A percentile compares a stretch with the other conserved stretches of the same genome.
These are phyloP conservation scores for Paramecium primaurelia DNA, from an alignment of 73 alveolate genomes.

Conservation along the genomic window DNA sequence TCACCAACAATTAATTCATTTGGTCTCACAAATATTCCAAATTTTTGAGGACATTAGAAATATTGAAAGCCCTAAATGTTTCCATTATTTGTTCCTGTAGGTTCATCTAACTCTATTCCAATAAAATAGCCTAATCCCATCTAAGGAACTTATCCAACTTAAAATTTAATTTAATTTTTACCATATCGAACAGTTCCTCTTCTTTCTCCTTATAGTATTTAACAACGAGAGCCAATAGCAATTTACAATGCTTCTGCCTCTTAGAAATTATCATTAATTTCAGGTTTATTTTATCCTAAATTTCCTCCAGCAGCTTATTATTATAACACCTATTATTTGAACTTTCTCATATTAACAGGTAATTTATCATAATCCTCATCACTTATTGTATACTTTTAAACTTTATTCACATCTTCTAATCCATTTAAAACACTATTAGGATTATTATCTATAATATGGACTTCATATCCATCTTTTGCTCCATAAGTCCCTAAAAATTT, in stretches of 20 bases:
- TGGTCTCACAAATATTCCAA: slow-evolving; percentile 82
- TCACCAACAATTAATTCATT: slow-evolving; percentile 76
- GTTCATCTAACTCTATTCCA: slow-evolving; percentile 81
- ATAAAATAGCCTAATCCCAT: slow-evolving; percentile 79
- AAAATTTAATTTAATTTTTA: neutral
- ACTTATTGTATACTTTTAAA: slow-evolving; percentile 74
- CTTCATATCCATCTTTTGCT: slow-evolving; percentile 61
- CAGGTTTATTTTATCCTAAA: slow-evolving; percentile 65
- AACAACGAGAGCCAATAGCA: slow-evolving; percentile 73
- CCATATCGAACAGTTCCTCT: slow-evolving; percentile 84
- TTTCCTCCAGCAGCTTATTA: slow-evolving; percentile 68
- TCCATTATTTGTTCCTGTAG: slow-evolving; percentile 78
- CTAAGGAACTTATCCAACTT: slow-evolving; percentile 74
- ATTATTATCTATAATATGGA: slow-evolving; percentile 75
- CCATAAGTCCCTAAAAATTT: slow-evolving; percentile 39
- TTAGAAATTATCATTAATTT: slow-evolving; percentile 71
- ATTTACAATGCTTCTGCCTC: slow-evolving; percentile 77
- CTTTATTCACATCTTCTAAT: slow-evolving; percentile 75
- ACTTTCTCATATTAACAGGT: slow-evolving; percentile 72
- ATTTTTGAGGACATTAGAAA: slow-evolving; percentile 76
- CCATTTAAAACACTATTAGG: slow-evolving; percentile 75
- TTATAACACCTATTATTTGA: slow-evolving; percentile 72
- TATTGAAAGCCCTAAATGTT: slow-evolving; percentile 67
- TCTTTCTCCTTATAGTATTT: slow-evolving; percentile 68
- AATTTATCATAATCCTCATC: slow-evolving; percentile 83